Evolutionary conservation across 371 early-diverging fungal genomes (phyloP).

Genomic region (Nematocida displodere): DNA sequence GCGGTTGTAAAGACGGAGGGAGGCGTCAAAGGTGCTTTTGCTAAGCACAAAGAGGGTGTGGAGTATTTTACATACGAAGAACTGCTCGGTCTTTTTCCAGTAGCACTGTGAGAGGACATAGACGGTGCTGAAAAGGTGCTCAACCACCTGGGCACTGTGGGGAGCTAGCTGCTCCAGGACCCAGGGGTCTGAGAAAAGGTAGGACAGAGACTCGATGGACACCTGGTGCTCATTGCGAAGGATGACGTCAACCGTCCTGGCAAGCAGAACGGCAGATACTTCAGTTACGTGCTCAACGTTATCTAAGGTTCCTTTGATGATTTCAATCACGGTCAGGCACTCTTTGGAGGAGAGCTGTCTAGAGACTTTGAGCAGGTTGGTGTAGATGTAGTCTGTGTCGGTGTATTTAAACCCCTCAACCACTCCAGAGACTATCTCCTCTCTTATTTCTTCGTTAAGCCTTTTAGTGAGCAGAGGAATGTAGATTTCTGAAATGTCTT

Average conservation of each 20-base stretch:
- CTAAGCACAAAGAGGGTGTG: conserved; percentile 13
- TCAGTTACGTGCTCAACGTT: neutral
- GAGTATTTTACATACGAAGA: conserved; percentile 9
- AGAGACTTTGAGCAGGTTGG: conserved; percentile 12
- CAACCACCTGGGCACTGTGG: conserved; percentile 2
- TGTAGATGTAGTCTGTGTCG: neutral
- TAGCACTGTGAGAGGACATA: conserved; percentile 34
- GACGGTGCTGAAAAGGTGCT: conserved; percentile 4
- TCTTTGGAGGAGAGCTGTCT: conserved; percentile 1
- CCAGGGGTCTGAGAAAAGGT: neutral
- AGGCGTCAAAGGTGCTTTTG: neutral
- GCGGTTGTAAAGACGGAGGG: conserved; percentile 12
- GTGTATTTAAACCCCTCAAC: neutral
- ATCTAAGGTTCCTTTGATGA: neutral
- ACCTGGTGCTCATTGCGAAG: conserved; percentile 14
- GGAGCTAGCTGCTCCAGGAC: neutral
- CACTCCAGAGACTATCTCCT: conserved; percentile 22
- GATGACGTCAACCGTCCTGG: neutral
- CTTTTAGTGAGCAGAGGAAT: conserved; percentile 29
- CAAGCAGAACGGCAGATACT: neutral
- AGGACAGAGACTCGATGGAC: neutral
- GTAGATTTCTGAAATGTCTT: conserved; percentile 29
- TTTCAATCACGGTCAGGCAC: neutral
- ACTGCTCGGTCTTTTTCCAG: conserved; percentile 35
- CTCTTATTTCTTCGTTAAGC: conserved; percentile 8